Percentiles rank a stretch among this genome's conserved stretches.
Conservation (phyloP, 1,284 basidiomycete species). For the Trichosporon inkin region DNA sequence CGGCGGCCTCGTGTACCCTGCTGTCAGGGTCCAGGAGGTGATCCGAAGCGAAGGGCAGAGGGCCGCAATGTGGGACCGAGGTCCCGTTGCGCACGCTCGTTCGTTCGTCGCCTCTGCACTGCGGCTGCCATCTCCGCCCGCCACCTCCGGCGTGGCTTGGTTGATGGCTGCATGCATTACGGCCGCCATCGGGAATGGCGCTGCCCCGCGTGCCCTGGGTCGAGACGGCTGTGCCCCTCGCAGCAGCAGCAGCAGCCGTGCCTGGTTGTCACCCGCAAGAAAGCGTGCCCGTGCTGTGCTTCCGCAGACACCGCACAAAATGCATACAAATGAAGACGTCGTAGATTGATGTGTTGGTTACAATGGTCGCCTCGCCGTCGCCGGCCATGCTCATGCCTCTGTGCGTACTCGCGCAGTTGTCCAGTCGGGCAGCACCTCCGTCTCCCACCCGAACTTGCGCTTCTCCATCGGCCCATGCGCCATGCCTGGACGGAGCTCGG, state of each 20-base stretch:
- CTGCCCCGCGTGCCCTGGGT: too few species aligned
- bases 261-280: neutral
- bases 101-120: neutral
- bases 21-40: too few species aligned
- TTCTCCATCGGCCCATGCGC: conserved; percentile 19
- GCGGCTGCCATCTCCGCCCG: too few species aligned
- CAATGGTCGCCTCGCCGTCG: too few species aligned
- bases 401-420: conserved; percentile 54
- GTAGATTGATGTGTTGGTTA: neutral
- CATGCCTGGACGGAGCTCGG: conserved; percentile 48
- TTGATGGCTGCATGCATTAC: neutral
- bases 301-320: neutral
- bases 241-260: neutral
- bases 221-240: neutral
- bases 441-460: conserved; percentile 39
- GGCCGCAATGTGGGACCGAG: too few species aligned
- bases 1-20: too few species aligned
- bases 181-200: neutral
- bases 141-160: neutral
- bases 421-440: conserved; percentile 67
- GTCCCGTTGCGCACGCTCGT: neutral
- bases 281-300: neutral
- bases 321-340: too few species aligned
- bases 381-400: conserved; percentile 3
- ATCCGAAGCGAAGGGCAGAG: too few species aligned